A percentile compares a stretch with the other conserved stretches of the same genome.
Conservation (phyloP, 139 green algal genomes). For the Raphidocelis subcapitata region DNA sequence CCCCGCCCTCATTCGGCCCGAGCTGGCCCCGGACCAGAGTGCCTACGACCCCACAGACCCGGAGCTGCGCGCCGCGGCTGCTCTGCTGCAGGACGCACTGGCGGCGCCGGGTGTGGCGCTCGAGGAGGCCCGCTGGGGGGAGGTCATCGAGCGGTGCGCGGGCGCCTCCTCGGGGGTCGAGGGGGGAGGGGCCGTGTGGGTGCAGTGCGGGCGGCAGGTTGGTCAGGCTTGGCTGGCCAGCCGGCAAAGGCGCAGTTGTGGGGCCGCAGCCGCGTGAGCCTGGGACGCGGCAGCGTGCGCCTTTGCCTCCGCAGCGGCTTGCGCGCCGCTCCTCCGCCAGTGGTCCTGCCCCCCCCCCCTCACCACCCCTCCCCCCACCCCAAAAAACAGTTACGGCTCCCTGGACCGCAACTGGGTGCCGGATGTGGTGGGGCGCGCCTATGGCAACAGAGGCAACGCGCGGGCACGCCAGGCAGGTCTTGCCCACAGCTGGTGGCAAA, state of each 20-base stretch:
- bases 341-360: neutral
- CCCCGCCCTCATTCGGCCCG: conserved; percentile 35
- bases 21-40: conserved; percentile 63
- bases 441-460: conserved; percentile 89
- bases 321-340: neutral
- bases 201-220: neutral
- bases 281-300: neutral
- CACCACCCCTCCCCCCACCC: conserved; percentile 59
- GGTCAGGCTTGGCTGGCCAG: neutral
- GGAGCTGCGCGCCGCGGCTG: conserved; percentile 65
- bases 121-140: conserved; percentile 76
- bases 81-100: conserved; percentile 71
- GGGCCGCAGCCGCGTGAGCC: no score
- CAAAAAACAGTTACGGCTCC: conserved; percentile 53
- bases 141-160: conserved; percentile 33
- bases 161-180: no score
- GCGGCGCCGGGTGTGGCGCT: conserved; percentile 57
- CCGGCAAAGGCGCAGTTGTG: no score
- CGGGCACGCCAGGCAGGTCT: conserved; percentile 67
- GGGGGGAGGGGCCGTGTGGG: neutral
- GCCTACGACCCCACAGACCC: conserved; percentile 72
- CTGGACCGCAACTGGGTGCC: conserved; percentile 69
- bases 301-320: neutral
- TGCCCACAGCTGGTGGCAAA: neutral
- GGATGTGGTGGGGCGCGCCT: conserved; percentile 81